Evolutionary conservation across 495 filamentous ascomycete species (phyloP), one percentile per base, ranked within the genome.

Genomic region (Aspergillus coremiiformis): DNA sequence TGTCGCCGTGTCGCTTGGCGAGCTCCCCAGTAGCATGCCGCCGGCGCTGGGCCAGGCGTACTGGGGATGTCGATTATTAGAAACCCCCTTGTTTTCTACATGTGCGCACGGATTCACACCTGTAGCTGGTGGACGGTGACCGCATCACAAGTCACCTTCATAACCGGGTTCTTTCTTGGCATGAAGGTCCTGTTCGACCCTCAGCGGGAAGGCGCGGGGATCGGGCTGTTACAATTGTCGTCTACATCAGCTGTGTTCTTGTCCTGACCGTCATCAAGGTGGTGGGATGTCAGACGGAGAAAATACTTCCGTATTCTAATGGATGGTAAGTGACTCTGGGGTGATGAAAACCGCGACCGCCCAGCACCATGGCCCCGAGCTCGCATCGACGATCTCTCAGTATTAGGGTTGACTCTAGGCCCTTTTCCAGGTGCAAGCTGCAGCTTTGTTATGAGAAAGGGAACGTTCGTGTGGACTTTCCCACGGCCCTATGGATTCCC

Each of bases 51-150:
- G 73, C 3, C 73, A 74, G 48, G 71, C 71, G 0, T 76, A 74
- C 30, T 74, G 71, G 71, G 62, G 72, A 14, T 65, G 62, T 39
- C 66, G 71, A n/a, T 60, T 75, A 7, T 70, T 66, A 66, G 56
- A 66, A 17, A 63, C 62, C 4, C 63, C 53, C 0, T 53, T 45
- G 49, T 61, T 8, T 73, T 69, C 3, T 75, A 75, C 53, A 70
- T 74, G 60, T 73, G 69, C 53, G 72, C 72, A 0, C 74, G 72
- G 72, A 73, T 75, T 55, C 74, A 75, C 53, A 72, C 67, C 9
- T 75, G 74, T 51, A 71, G 72, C 5, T 75, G 72, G 72, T 75
- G 72, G 72, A 74, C 72, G 5, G 54, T 75, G 17, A 67, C 68
- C 0, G 72, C 72, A 0, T 73, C 69, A 0, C 71, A 74, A 51